These are phyloP conservation scores for Pseudonitzschia delicatissima DNA, from an alignment of 108 stramenopile species.

Conservation along the genomic window DNA sequence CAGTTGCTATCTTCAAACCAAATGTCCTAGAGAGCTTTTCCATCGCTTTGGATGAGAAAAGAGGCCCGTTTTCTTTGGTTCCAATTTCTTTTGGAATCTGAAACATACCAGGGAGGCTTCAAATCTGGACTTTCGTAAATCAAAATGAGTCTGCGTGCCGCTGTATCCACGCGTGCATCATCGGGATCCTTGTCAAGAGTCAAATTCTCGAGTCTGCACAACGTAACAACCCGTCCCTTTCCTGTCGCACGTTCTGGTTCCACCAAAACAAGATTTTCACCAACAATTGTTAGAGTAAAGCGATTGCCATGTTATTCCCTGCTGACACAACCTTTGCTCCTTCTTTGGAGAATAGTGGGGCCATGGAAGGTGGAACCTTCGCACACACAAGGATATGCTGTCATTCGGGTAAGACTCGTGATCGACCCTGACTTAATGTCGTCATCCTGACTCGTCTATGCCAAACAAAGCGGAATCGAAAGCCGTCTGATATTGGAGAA, in stretches of 20 bases:
- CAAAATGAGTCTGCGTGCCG: slow-evolving; percentile 71
- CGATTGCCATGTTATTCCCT: slow-evolving; percentile 84
- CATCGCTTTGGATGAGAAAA: slow-evolving; percentile 6
- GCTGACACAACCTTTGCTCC: slow-evolving; percentile 67
- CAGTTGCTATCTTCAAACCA: slow-evolving; percentile 85
- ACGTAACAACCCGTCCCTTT: slow-evolving; percentile 65
- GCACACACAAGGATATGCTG: slow-evolving; percentile 82
- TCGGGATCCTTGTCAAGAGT: slow-evolving; percentile 47
- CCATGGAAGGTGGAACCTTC: slow-evolving; percentile 59
- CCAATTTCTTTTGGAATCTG: slow-evolving; percentile 37
- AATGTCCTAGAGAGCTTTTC: slow-evolving; percentile 63
- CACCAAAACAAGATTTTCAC: slow-evolving; percentile 60
- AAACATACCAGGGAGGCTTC: slow-evolving; percentile 64
- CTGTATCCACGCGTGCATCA: slow-evolving; percentile 38
- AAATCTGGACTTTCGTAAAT: slow-evolving; percentile 50
- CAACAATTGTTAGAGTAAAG: slow-evolving; percentile 78
- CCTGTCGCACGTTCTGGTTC: slow-evolving; percentile 64
- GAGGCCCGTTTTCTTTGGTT: slow-evolving; percentile 19
- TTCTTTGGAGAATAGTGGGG: slow-evolving; percentile 53
- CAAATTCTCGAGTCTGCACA: slow-evolving; percentile 53
- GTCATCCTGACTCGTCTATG: slow-evolving; percentile 1
- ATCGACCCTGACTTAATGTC: slow-evolving; percentile 44
- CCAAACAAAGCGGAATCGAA: slow-evolving; percentile 23
- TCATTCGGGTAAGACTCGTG: slow-evolving; percentile 56
- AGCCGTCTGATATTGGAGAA: slow-evolving; percentile 22